Base-by-base conservation (phyloP, 1,139 yeast species). In the Taphrina confusa region DNA sequence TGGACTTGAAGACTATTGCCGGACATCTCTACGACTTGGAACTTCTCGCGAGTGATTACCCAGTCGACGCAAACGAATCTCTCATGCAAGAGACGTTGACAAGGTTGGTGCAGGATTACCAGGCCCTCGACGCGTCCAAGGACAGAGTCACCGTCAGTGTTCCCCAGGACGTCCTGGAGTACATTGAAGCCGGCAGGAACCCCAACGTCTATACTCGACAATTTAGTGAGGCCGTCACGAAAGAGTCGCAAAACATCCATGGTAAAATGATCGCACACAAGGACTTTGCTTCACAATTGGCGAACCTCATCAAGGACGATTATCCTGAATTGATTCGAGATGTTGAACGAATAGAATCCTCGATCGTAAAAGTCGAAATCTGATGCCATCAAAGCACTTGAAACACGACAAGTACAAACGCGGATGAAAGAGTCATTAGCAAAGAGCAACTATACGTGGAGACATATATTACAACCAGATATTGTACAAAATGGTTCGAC, bases 161-260 rank as follows among this genome's bases (percentile, higher is more conserved):
- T 6, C 52, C 52, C 25, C 52, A 47, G 33, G 52, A 47, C 33
- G 52, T 39, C 39, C 27, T 36, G 20, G 49, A 46, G 44, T 54
- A 54, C 36, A 44, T 92, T 49, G 97, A 92, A 70, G 95, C 90
- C 68, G 98, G 98, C 1, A 78, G 98, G 66, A 92, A 92, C 70
- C 98, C 99, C 0, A 97, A 92, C 70, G 91, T 92, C 51, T 92
- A 92, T 72, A 90, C 97, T 0, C 79, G 98, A 70, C 98, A 94
- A 73, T 92, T 92, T 73, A 89, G 91, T 9, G 98, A 92, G 71
- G 88, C 92, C 45, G 86, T 92, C 20, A 85, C 91, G 28, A 85
- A 88, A 67, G 84, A 90, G 63, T 92, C 92, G 71, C 97, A 95
- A 68, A 82, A 85, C 65, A 77, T 92, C 63, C 82, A 90, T 70